These are phyloP conservation scores for Trichoderma pleuroti DNA, from an alignment of 2,329 filamentous ascomycete genomes.

Conservation along the genomic window DNA sequence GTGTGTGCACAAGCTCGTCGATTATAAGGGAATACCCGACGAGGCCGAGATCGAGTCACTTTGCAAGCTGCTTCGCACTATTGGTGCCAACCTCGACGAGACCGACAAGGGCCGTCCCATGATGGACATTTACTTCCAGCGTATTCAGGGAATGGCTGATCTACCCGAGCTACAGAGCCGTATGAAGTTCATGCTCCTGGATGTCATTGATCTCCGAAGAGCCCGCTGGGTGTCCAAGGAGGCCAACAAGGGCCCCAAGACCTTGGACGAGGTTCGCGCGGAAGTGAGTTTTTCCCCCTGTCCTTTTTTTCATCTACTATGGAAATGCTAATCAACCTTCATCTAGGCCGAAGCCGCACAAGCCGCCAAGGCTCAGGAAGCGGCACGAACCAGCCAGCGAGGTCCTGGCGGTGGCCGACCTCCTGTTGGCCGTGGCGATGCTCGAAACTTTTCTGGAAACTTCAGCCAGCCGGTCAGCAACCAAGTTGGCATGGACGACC, in stretches of 20 bases:
- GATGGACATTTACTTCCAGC: conserved; percentile 91
- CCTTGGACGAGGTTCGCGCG: conserved; percentile 84
- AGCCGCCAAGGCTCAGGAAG: conserved; percentile 77
- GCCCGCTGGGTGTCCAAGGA: conserved; percentile 83
- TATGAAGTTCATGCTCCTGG: conserved; percentile 94
- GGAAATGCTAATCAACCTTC: conserved; percentile 26
- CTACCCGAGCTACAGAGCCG: conserved; percentile 79
- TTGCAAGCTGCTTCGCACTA: conserved; percentile 86
- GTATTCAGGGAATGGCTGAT: conserved; percentile 79
- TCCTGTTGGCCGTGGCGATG: conserved; percentile 78
- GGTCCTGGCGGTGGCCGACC: conserved; percentile 64
- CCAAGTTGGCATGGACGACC: conserved; percentile 85
- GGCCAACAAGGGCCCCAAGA: conserved; percentile 91
- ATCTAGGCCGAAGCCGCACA: conserved; percentile 65
- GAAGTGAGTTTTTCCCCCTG: conserved; percentile 51
- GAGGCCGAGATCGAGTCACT: conserved; percentile 96
- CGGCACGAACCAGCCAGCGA: conserved; percentile 57
- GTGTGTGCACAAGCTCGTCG: conserved; percentile 94
- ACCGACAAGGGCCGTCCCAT: conserved; percentile 79
- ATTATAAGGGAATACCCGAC: conserved; percentile 89
- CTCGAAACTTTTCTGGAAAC: conserved; percentile 73
- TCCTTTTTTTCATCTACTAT: neutral
- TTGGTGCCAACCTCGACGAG: conserved; percentile 80
- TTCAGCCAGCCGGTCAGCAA: conserved; percentile 74
- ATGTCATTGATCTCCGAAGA: conserved; percentile 79